These are phyloP conservation scores for Hyparrhenia diplandra DNA, from an alignment of 176 grass and related monocot genomes.

Conservation along the genomic window DNA sequence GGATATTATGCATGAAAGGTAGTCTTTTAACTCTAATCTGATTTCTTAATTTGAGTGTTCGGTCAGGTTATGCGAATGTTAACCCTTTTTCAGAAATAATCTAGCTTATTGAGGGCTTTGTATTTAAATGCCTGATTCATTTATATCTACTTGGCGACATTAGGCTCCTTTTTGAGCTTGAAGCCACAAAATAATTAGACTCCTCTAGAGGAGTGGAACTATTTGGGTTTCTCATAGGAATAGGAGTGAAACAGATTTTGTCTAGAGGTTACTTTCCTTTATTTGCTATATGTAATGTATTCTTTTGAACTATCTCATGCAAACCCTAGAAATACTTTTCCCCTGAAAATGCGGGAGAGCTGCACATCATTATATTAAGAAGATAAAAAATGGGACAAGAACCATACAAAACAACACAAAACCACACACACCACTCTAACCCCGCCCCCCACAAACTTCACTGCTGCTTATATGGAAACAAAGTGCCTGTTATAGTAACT, in stretches of 20 bases:
- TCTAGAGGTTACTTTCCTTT: neutral
- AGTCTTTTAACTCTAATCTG: neutral
- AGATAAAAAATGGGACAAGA: too few species aligned
- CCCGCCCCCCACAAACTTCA: too few species aligned
- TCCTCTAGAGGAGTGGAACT: neutral
- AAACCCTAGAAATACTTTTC: neutral
- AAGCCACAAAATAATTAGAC: neutral
- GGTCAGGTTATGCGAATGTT: neutral
- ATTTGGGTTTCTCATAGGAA: neutral
- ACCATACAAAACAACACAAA: too few species aligned
- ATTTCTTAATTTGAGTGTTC: constrained; percentile 8
- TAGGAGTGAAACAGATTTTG: neutral
- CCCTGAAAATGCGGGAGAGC: too few species aligned
- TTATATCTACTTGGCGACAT: neutral
- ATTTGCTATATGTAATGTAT: neutral
- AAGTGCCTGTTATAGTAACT: too few species aligned
- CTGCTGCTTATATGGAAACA: too few species aligned
- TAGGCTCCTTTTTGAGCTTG: neutral
- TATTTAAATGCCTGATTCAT: neutral
- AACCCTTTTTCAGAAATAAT: neutral
- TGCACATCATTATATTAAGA: too few species aligned
- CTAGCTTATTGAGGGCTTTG: neutral
- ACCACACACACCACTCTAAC: too few species aligned
- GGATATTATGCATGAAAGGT: constrained; percentile 43
- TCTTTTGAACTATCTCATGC: neutral